A percentile compares a stretch with the other conserved stretches of the same genome.
These are phyloP conservation scores for Botrytis cinerea DNA, from an alignment of 2,329 filamentous ascomycete genomes.

Conservation along the genomic window DNA sequence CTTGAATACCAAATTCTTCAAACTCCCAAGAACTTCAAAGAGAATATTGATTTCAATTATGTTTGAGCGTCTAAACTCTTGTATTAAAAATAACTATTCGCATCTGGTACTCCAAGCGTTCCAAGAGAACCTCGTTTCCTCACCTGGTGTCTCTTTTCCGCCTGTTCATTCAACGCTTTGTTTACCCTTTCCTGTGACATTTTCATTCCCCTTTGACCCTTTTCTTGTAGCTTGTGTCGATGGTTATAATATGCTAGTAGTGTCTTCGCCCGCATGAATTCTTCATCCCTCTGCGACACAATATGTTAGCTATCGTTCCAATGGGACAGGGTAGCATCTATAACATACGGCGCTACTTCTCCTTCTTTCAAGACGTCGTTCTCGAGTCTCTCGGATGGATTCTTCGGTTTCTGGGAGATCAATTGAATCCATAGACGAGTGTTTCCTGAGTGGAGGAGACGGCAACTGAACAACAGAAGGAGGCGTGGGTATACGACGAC, in stretches of 20 bases:
- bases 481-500: constrained; percentile 1
- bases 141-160: constrained; percentile 6
- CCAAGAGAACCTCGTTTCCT: not conserved
- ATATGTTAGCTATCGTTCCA: not conserved
- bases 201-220: not conserved
- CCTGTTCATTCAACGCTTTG: constrained; percentile 8
- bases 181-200: constrained; percentile 18
- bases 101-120: not conserved
- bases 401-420: constrained; percentile 12
- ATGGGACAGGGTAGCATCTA: not conserved
- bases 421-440: not conserved
- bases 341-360: constrained; percentile 9
- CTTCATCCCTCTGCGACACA: not conserved
- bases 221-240: constrained; percentile 10
- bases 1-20: not conserved
- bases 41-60: not conserved
- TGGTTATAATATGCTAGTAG: constrained; percentile 18
- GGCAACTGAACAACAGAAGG: not conserved
- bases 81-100: not conserved
- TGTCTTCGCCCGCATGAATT: constrained; percentile 17
- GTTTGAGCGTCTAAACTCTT: not conserved
- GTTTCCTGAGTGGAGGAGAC: not conserved
- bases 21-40: too few species aligned
- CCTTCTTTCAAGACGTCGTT: not conserved
- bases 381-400: not conserved